phyloP scores from a whole-genome alignment of 2,329 filamentous ascomycete species.

The Penicillium olsonii region DNA sequence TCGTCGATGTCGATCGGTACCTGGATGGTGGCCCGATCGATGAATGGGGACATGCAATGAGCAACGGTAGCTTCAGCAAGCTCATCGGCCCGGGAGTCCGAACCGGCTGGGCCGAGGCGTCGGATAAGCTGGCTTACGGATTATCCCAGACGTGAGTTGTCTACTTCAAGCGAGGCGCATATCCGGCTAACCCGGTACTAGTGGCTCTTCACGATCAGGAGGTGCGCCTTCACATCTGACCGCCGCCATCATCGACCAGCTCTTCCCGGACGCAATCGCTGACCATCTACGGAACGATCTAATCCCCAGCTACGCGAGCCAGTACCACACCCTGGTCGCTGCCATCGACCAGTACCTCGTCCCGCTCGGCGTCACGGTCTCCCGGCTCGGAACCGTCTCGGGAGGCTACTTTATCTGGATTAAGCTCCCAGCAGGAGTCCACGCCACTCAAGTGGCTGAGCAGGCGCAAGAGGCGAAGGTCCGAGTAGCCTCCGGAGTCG shows the following conservation, averaged over 20 bases:
- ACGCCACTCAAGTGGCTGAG: constrained; percentile 58
- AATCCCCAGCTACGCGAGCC: constrained; percentile 56
- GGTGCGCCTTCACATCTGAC: constrained; percentile 62
- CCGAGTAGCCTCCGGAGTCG: constrained; percentile 65
- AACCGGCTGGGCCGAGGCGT: constrained; percentile 85
- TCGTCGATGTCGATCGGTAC: constrained; percentile 75
- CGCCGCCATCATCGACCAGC: constrained; percentile 57
- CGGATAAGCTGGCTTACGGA: constrained; percentile 60
- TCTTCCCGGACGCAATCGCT: constrained; percentile 55
- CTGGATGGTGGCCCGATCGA: constrained; percentile 62
- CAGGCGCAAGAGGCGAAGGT: constrained; percentile 66
- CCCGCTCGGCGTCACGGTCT: constrained; percentile 59
- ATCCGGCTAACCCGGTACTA: constrained; percentile 29
- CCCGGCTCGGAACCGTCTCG: constrained; percentile 50
- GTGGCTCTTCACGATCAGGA: constrained; percentile 60
- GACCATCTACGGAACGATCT: constrained; percentile 55
- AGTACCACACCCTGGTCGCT: constrained; percentile 57
- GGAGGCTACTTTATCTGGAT: constrained; percentile 91
- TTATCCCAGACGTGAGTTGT: constrained; percentile 58
- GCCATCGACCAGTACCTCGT: constrained; percentile 62
- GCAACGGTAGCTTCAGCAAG: constrained; percentile 90
- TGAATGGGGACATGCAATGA: constrained; percentile 76
- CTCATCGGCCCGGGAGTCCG: constrained; percentile 77
- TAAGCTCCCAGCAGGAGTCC: constrained; percentile 57
- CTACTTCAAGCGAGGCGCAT: neutral